These are phyloP conservation scores for Microbotryomycetes sp. DNA, from an alignment of 1,284 basidiomycete genomes.

Conservation along the genomic window DNA sequence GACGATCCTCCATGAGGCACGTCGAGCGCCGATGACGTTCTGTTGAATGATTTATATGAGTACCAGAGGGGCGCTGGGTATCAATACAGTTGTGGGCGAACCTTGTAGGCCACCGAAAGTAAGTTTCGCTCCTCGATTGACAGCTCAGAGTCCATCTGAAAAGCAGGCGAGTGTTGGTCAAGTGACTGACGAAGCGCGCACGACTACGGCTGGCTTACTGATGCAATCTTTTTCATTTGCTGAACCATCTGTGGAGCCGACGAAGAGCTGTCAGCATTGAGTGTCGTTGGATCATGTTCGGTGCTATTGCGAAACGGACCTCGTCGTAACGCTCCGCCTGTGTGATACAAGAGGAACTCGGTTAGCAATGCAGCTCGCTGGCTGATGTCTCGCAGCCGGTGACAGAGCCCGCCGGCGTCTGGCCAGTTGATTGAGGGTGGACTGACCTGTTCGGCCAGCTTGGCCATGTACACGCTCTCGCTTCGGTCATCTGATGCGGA, in stretches of 20 bases:
- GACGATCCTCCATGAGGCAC: conserved; percentile 48
- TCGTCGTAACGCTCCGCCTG: conserved; percentile 85
- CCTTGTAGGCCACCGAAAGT: conserved; percentile 49
- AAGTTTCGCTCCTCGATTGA: conserved; percentile 48
- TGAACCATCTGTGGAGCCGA: conserved; percentile 79
- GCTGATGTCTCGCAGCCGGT: neutral
- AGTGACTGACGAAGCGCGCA: neutral
- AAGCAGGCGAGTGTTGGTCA: neutral
- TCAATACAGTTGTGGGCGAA: conserved; percentile 18
- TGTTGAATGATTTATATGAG: too few species aligned
- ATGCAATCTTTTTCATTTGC: conserved; percentile 98
- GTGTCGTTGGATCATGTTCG: neutral
- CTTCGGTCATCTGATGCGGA: conserved; percentile 20
- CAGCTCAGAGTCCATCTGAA: conserved; percentile 40
- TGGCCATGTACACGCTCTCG: conserved; percentile 97
- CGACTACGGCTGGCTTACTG: conserved; percentile 36
- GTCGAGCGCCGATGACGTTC: conserved; percentile 45
- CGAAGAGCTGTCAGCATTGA: conserved; percentile 1
- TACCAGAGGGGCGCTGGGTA: neutral
- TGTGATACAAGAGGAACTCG: neutral
- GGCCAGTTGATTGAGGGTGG: too few species aligned
- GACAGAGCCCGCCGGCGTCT: too few species aligned
- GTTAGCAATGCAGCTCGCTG: neutral
- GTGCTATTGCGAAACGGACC: conserved; percentile 51
- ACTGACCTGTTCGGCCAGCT: conserved; percentile 82